Base-by-base conservation (phyloP, 1,284 basidiomycete species). In the Sanghuangporus weigelae region DNA sequence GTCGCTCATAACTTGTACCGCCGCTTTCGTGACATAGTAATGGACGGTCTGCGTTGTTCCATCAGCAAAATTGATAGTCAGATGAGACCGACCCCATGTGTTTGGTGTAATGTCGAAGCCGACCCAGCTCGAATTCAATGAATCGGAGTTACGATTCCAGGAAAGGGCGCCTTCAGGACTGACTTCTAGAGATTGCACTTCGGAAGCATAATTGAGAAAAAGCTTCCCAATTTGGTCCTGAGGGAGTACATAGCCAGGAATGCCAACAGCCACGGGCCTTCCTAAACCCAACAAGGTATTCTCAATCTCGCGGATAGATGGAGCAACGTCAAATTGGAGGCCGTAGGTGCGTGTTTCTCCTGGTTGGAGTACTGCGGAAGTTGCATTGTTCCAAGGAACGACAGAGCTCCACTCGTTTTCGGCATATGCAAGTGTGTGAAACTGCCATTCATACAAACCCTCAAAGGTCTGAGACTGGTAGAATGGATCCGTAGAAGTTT, bases 391-490 rank as follows among this genome's bases (percentile, higher is more conserved):
- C 83, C 83, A 84, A 0, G 84, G 82, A 0, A 79, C 79, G 40
- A 81, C 81, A 26, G 68, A 68, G 7, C 74, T 73, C 84, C 84
- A 84, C 67, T 84, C 83, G 67, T 82, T 81, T 68, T 84, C 74
- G 10, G 83, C 83, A 67, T 83, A 84, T 0, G 83, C 83, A 21
- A 84, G 72, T 0, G 83, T 84, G 63, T 84, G 84, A 70, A 84
- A 84, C 66, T 83, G 80, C 83, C 83, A 84, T 73, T 84, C 82
- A 72, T 84, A 84, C 7, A 84, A 70, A 0, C 79, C 84, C 69
- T 85, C 84, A 67, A 84, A 85, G 0, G 84, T 84, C 69, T 85
- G 84, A 1, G 82, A 83, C 67, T 84, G 83, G 68, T 84, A 85
- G 64, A 74, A 81, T 1, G 81, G 80, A 4, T 78, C 67, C 6